These are phyloP conservation scores for Colletotrichum spinosum DNA, from an alignment of 2,329 filamentous ascomycete species.

Conservation along the genomic window DNA sequence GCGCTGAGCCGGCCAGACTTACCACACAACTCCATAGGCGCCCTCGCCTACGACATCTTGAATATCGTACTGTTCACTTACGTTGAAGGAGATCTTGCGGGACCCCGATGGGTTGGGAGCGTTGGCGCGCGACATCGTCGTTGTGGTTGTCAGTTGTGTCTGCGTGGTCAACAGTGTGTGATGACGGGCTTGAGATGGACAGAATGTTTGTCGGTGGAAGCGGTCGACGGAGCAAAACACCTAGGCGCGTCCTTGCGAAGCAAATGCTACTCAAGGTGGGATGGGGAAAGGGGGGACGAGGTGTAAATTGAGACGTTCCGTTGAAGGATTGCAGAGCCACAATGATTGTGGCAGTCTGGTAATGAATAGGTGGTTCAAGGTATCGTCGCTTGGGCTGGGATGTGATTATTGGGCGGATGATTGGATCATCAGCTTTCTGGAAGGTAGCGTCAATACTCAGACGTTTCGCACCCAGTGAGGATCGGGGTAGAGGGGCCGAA, in stretches of 20 bases:
- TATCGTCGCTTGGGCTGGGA: constrained; percentile 28
- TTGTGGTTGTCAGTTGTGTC: too few species aligned
- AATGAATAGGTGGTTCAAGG: constrained; percentile 20
- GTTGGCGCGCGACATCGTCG: constrained; percentile 67
- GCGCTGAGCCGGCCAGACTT: constrained; percentile 51
- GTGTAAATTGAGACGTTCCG: constrained; percentile 33
- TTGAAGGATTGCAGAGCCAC: constrained; percentile 32
- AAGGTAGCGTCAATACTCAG: constrained; percentile 20
- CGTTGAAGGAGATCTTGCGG: constrained; percentile 99
- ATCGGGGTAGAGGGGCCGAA: not conserved
- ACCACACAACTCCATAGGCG: constrained; percentile 99
- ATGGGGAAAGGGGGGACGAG: constrained; percentile 9
- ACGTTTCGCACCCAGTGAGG: constrained; percentile 11
- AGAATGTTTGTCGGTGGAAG: constrained; percentile 18
- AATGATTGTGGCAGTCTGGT: constrained; percentile 27
- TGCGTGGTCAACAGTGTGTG: constrained; percentile 11
- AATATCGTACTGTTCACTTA: constrained; percentile 99
- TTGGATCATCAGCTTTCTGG: constrained; percentile 29
- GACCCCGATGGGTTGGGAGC: constrained; percentile 71
- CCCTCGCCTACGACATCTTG: constrained; percentile 99
- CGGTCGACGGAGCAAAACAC: constrained; percentile 16
- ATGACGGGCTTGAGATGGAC: constrained; percentile 27
- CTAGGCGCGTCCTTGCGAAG: constrained; percentile 31
- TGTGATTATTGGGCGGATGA: constrained; percentile 33
- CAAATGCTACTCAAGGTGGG: constrained; percentile 20